Percentiles rank a stretch among this genome's conserved stretches.
Evolutionary conservation across 2,329 filamentous ascomycete species (phyloP).

Genomic region (Neonectria magnoliae): DNA sequence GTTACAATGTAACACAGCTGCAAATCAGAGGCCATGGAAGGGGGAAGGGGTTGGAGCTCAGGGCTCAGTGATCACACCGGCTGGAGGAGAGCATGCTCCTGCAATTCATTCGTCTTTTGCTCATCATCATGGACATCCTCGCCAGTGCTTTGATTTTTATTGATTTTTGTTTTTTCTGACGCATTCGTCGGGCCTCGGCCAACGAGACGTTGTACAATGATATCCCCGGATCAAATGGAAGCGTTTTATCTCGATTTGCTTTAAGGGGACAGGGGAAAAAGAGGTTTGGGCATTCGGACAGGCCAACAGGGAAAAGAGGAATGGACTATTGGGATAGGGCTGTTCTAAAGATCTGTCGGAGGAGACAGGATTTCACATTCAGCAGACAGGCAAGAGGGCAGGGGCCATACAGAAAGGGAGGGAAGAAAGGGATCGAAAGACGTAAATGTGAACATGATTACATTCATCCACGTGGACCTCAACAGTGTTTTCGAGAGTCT

Average conservation of each 20-base stretch:
- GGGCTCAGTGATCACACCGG: slow-evolving; percentile 12
- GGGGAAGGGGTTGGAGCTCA: not conserved
- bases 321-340: not conserved
- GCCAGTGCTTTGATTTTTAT: slow-evolving; percentile 3
- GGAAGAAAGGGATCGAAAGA: slow-evolving; percentile 1
- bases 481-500: not conserved
- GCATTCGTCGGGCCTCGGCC: slow-evolving; percentile 8
- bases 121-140: not conserved
- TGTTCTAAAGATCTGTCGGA: not conserved
- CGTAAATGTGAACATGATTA: slow-evolving; percentile 27
- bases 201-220: slow-evolving; percentile 31
- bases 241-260: slow-evolving; percentile 24
- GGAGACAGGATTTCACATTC: slow-evolving; percentile 4
- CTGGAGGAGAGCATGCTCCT: slow-evolving; percentile 4
- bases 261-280: slow-evolving; percentile 19
- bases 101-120: slow-evolving; percentile 4
- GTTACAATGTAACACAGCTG: slow-evolving; percentile 1
- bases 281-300: slow-evolving; percentile 1
- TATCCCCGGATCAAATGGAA: slow-evolving; percentile 30
- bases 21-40: not conserved
- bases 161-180: not conserved
- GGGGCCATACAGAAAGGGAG: not conserved
- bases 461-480: slow-evolving; percentile 4
- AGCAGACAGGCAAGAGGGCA: not conserved
- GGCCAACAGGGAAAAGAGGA: not conserved